Percentiles rank a stretch among this genome's conserved stretches.
These are phyloP conservation scores for Tephrocybe sp. DNA, from an alignment of 768 basidiomycete species.

Conservation along the genomic window DNA sequence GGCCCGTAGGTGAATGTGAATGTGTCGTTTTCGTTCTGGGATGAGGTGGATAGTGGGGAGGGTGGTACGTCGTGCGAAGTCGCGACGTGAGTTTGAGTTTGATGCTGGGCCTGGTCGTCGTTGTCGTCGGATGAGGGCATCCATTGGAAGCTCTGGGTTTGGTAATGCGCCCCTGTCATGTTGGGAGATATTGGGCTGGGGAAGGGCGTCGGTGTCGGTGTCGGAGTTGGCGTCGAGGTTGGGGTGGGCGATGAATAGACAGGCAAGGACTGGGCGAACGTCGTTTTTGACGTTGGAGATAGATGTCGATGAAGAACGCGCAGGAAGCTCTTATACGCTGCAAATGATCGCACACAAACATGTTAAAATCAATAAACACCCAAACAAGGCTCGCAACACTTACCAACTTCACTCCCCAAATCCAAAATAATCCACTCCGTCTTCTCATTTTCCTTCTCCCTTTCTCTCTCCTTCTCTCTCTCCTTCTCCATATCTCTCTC, in stretches of 20 bases:
- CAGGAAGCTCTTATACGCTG: constrained; percentile 48
- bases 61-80: constrained; percentile 1
- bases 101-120: not conserved
- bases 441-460: constrained; percentile 23
- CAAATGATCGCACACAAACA: no score
- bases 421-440: constrained; percentile 54
- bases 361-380: not conserved
- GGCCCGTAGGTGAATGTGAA: no score
- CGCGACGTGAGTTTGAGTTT: not conserved
- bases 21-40: constrained; percentile 1
- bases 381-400: not conserved
- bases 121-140: constrained; percentile 5
- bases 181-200: constrained; percentile 21
- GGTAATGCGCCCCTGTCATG: not conserved
- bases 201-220: constrained; percentile 24
- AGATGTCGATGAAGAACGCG: constrained; percentile 50
- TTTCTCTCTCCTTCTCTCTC: constrained; percentile 15
- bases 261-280: constrained; percentile 33
- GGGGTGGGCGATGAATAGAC: constrained; percentile 12
- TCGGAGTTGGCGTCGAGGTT: constrained; percentile 20
- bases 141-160: constrained; percentile 6
- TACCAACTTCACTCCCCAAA: constrained; percentile 29
- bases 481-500: constrained; percentile 15
- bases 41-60: constrained; percentile 9
- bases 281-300: constrained; percentile 31